Evolutionary conservation across 202 grass and related monocot genomes (phyloP), one percentile per base, ranked within the genome.

Genomic region (Eragrostis tef): DNA sequence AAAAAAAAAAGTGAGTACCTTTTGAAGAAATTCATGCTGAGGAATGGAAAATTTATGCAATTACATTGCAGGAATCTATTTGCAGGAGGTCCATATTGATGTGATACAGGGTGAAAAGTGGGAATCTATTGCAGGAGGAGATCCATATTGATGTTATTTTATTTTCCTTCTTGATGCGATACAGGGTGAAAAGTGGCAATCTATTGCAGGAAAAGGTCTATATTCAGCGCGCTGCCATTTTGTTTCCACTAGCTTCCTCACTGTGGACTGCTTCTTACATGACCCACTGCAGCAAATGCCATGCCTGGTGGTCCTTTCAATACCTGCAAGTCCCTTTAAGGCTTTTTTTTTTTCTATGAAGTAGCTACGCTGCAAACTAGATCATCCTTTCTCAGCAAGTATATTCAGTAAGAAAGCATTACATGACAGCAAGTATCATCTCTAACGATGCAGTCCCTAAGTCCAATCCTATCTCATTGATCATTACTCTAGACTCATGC

Each of bases 321-420:
- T n/a, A 48, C 68, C 26, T 14, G 7, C 54, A 81, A 21, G 67
- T 71, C 19, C 48, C 13, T 39, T 71, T 67, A 20, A 3, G 31
- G 5, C n/a, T n/a, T 49, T 54, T 31, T 31, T 51, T 1, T 14
- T 11, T 73, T 56, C 53, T n/a, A 17, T 67, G 27, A 31, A 12
- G 31, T 41, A n/a, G 52, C 77, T 26, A 16, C 0, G 67, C 47
- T 67, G 62, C 26, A 34, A 59, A 77, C 7, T 70, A 41, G 49
- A n/a, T 50, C n/a, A 74, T 46, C n/a, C 22, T n/a, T n/a, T n/a
- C n/a, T 31, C 42, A 67, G 60, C 59, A 66, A 57, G 70, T 39
- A 59, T 58, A 58, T 67, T 60, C 14, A 31, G 52, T 20, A 6
- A 19, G 6, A 70, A 66, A 86, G 25, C 19, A 13, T 36, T 85